Evolutionary conservation across 352 stramenopile species (phyloP), one percentile per base, ranked within the genome.

Genomic region (Globisporangium splendens): DNA sequence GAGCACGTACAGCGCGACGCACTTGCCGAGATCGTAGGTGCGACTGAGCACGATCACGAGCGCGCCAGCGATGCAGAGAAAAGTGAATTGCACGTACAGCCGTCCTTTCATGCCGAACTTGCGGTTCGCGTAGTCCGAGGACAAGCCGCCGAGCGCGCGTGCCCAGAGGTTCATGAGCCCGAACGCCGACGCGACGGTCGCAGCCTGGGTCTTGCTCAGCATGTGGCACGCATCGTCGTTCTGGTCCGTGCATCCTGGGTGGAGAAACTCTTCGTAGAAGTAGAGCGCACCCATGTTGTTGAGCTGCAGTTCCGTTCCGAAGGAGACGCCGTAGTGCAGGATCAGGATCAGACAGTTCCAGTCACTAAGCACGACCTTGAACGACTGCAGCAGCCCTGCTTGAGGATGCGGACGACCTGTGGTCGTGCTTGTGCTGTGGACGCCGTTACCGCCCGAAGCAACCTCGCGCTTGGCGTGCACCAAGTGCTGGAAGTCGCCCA

Each of bases 211-310:
- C 62, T 79, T 87, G 38, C 79, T 69, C 21, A 89, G 63, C 46
- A 74, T 38, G 42, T 65, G 66, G 61, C 81, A 89, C 17, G 68
- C 50, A 0, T 60, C 54, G 28, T 50, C 60, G 8, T 69, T 56
- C 28, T 35, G 42, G 65, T 10, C 28, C 2, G 48, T 65, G 51
- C 79, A 89, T 18, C 70, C 86, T 0, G 66, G 57, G 41, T 88
- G 78, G 14, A 75, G 72, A 59, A 98, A 98, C 43, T 92, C 77
- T 22, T 91, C 83, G 59, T 95, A 91, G 63, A 98, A 98, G 75
- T 97, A 98, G 17, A 90, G 72, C 8, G 92, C 91, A 35, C 90
- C 89, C 69, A 96, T 95, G 77, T 98, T 98, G 86, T 98, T 98
- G 54, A 98, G 84, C 68, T 96, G 96, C 22, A 98, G 74, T 66